These are phyloP conservation scores for Vanrija sp. DNA, from an alignment of 1,284 basidiomycete genomes.

Conservation along the genomic window DNA sequence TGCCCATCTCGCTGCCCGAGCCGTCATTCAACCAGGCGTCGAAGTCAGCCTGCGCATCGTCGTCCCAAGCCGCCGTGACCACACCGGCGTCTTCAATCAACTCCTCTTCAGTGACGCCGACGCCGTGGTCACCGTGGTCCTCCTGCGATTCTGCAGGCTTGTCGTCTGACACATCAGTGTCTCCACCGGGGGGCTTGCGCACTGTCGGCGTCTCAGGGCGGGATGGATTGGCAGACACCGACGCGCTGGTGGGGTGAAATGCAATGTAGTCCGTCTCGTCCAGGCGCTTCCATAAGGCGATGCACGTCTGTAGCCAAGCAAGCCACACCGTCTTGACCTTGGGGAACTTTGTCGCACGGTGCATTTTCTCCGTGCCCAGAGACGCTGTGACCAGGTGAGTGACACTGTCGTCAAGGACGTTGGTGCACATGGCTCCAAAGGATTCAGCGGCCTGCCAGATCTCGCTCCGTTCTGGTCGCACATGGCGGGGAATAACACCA, in stretches of 20 bases:
- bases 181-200: constrained; percentile 36
- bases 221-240: neutral
- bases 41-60: constrained; percentile 13
- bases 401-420: constrained; percentile 62
- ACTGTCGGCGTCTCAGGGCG: constrained; percentile 59
- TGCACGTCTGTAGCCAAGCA: constrained; percentile 80
- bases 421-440: constrained; percentile 80
- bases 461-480: constrained; percentile 65
- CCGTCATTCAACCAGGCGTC: constrained; percentile 6
- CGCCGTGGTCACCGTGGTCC: neutral
- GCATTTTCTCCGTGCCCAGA: constrained; percentile 87
- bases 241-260: neutral
- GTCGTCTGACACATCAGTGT: neutral
- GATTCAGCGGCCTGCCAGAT: constrained; percentile 81
- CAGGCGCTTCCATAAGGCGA: constrained; percentile 65
- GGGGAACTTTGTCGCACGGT: constrained; percentile 65
- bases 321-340: constrained; percentile 78
- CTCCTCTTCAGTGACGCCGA: neutral
- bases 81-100: neutral
- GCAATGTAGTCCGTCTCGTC: too few species aligned
- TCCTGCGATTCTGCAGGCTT: neutral
- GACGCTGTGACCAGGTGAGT: constrained; percentile 91
- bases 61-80: constrained; percentile 10
- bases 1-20: neutral
- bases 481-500: constrained; percentile 84